Evolutionary conservation across 805 yeast genomes (phyloP).

Genomic region (Wilhelminamyces savonicus): DNA sequence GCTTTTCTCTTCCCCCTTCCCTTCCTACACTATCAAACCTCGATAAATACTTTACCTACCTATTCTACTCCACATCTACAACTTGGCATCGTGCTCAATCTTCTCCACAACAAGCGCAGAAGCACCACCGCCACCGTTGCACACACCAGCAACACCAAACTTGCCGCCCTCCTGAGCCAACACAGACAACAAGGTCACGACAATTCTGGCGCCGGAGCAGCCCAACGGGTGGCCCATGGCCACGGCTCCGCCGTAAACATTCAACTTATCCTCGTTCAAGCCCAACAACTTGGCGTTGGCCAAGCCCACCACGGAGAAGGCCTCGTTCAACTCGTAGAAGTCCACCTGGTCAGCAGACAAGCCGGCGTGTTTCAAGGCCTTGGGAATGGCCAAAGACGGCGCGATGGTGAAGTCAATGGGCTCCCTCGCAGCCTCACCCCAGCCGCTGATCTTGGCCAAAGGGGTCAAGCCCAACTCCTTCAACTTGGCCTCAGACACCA

Average conservation of each 20-base stretch:
- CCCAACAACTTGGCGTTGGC: constrained; percentile 74
- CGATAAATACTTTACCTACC: no score
- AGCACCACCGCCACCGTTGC: constrained; percentile 3
- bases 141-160: not conserved
- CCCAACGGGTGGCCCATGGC: constrained; percentile 2
- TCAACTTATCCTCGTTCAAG: constrained; percentile 17
- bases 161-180: constrained; percentile 1
- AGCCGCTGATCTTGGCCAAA: constrained; percentile 79
- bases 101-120: constrained; percentile 1
- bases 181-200: constrained; percentile 1
- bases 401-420: constrained; percentile 96
- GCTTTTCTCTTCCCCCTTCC: no score
- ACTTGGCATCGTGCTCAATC: not conserved
- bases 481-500: constrained; percentile 79
- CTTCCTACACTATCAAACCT: no score
- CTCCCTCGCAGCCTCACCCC: constrained; percentile 98
- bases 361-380: constrained; percentile 86
- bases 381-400: constrained; percentile 92
- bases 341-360: constrained; percentile 64
- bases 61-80: no score
- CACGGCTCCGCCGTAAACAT: constrained; percentile 2
- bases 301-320: constrained; percentile 92
- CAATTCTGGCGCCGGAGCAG: constrained; percentile 1
- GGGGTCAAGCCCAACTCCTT: constrained; percentile 85
- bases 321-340: constrained; percentile 94